These are phyloP conservation scores for Clonostachys rhizophaga DNA, from an alignment of 2,329 filamentous ascomycete genomes.

Conservation along the genomic window DNA sequence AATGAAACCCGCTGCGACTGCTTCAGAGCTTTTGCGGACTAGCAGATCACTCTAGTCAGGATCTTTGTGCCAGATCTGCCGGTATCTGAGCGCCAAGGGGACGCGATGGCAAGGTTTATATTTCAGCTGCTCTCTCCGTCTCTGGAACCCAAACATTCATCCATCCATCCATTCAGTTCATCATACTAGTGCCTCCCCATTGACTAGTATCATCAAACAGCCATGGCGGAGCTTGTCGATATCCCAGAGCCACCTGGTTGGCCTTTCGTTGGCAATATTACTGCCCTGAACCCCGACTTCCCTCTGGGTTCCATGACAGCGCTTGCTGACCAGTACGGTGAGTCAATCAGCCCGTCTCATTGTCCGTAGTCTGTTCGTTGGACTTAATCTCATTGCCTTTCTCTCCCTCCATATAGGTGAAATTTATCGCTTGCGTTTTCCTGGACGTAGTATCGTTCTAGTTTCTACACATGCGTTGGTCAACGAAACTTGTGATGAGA, in stretches of 20 bases:
- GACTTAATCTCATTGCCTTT: background rate
- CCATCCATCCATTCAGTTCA: no score
- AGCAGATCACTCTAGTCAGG: no score
- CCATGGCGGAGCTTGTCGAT: slow-evolving; percentile 18
- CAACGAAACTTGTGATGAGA: slow-evolving; percentile 62
- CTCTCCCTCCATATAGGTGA: slow-evolving; percentile 22
- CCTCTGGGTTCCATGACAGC: slow-evolving; percentile 46
- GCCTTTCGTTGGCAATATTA: slow-evolving; percentile 60
- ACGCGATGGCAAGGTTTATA: no score
- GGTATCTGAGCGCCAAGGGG: no score
- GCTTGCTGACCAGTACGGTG: slow-evolving; percentile 59
- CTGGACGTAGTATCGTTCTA: slow-evolving; percentile 41
- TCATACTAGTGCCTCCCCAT: background rate
- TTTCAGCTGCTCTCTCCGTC: no score
- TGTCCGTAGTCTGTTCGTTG: background rate
- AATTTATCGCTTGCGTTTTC: slow-evolving; percentile 10
- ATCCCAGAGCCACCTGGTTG: slow-evolving; percentile 59
- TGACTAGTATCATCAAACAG: background rate
- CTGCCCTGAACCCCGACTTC: slow-evolving; percentile 51
- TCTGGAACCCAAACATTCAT: no score
- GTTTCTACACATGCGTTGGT: slow-evolving; percentile 50
- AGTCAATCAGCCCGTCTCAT: slow-evolving; percentile 5
- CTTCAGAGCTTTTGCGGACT: no score
- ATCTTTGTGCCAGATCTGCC: no score
- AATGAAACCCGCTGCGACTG: no score